Conservation (phyloP, 169 alveolate genomes). For the Neospora caninum region DNA sequence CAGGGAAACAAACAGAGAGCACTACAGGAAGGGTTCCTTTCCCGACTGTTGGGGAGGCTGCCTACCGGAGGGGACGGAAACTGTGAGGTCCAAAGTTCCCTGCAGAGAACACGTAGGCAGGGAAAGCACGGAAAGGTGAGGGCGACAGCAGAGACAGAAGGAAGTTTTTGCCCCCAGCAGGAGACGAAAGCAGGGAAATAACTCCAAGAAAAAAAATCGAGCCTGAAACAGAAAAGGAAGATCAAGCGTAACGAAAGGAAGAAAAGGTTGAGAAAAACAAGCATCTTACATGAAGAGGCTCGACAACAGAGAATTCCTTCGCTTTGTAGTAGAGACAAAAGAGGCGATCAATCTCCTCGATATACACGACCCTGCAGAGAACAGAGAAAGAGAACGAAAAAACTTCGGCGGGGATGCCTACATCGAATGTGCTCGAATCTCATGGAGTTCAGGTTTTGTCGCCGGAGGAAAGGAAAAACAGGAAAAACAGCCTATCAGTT, state of each 20-base stretch:
- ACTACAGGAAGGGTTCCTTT: too few relatives aligned
- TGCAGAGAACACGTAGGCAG: not conserved
- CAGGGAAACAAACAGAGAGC: too few relatives aligned
- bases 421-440: not conserved
- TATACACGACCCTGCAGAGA: not conserved
- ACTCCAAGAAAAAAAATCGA: too few relatives aligned
- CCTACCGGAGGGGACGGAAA: not conserved
- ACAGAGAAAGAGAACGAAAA: not conserved
- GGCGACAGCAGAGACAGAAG: too few relatives aligned
- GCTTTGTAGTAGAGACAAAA: slow-evolving; percentile 1
- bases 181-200: too few relatives aligned
- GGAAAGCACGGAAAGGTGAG: not conserved
- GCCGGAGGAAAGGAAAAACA: not conserved
- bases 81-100: not conserved
- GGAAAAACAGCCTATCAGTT: too few relatives aligned
- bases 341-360: not conserved
- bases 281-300: not conserved
- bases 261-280: too few relatives aligned
- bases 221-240: too few relatives aligned
- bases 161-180: too few relatives aligned
- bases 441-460: too few relatives aligned
- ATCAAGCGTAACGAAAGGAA: too few relatives aligned
- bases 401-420: too few relatives aligned
- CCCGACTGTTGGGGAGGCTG: not conserved
- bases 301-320: not conserved